A percentile compares a stretch with the other conserved stretches of the same genome.
These are phyloP conservation scores for Rosa chinensis DNA, from an alignment of 306 rosid genomes.

Conservation along the genomic window DNA sequence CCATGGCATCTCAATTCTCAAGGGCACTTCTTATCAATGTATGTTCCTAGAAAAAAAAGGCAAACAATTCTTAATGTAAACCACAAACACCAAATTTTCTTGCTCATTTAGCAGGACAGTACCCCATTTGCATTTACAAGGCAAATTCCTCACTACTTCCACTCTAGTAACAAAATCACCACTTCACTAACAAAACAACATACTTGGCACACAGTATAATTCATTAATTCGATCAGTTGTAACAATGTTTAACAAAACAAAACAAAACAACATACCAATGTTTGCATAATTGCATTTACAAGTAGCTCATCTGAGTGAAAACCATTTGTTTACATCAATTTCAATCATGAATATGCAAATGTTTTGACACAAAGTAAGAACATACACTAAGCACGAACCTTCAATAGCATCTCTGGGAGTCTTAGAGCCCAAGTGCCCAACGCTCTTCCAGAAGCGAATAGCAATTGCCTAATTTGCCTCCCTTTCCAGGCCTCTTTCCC, in stretches of 20 bases:
- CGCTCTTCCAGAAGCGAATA: constrained; percentile 45
- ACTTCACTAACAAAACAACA: too few relatives aligned
- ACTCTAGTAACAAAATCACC: too few relatives aligned
- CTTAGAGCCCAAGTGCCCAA: constrained; percentile 54
- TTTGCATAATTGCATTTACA: too few relatives aligned
- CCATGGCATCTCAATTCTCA: not conserved
- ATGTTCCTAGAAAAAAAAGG: constrained; percentile 40
- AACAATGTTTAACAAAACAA: too few relatives aligned
- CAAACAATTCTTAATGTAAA: not conserved
- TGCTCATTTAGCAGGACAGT: not conserved
- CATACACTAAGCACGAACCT: constrained; percentile 23
- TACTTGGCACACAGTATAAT: too few relatives aligned
- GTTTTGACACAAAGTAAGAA: too few relatives aligned
- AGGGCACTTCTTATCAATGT: constrained; percentile 70
- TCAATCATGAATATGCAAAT: too few relatives aligned
- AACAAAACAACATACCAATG: too few relatives aligned
- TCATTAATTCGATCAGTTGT: too few relatives aligned
- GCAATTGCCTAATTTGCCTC: constrained; percentile 39
- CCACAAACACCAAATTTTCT: not conserved
- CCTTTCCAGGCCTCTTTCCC: constrained; percentile 7
- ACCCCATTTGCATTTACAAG: too few relatives aligned
- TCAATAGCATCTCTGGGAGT: constrained; percentile 66
- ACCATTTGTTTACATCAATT: too few relatives aligned
- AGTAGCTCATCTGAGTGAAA: too few relatives aligned
- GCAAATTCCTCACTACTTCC: not conserved